Conservation (phyloP, 345 rosid species). For the Eucalyptus sp. region DNA sequence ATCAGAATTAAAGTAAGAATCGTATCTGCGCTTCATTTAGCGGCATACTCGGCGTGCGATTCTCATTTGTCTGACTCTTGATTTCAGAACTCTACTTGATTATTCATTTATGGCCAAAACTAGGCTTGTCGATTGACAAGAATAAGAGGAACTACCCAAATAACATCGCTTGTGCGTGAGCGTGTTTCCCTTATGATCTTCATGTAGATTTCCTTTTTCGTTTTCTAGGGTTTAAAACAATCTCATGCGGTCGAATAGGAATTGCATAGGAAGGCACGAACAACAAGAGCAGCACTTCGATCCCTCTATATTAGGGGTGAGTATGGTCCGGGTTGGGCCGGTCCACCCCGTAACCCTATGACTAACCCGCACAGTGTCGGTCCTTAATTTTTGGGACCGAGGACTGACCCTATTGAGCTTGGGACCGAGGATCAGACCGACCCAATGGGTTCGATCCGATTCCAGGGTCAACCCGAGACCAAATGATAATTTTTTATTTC, state of each 20-base stretch:
- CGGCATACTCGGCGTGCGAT: accelerated
- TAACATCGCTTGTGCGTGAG: accelerated
- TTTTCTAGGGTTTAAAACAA: neutral
- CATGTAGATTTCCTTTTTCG: neutral
- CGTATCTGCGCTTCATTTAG: neutral
- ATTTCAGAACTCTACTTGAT: neutral
- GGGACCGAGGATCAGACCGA: too few species aligned
- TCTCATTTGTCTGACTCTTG: neutral
- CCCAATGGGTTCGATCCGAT: too few species aligned
- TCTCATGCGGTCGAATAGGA: neutral
- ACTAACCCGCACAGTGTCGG: too few species aligned
- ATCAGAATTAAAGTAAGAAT: neutral
- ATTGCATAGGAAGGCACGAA: neutral
- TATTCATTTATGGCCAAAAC: neutral
- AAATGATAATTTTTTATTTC: too few species aligned
- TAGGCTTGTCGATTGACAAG: too few species aligned
- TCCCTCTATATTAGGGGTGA: neutral
- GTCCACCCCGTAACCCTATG: too few species aligned
- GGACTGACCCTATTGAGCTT: too few species aligned
- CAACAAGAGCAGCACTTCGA: neutral
- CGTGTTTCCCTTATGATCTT: neutral
- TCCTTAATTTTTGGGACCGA: too few species aligned
- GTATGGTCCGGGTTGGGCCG: too few species aligned
- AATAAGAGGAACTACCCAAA: neutral
- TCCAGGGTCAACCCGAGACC: too few species aligned